Evolutionary conservation across 2,329 filamentous ascomycete genomes (phyloP).

Genomic region (Byssochlamys sp.): DNA sequence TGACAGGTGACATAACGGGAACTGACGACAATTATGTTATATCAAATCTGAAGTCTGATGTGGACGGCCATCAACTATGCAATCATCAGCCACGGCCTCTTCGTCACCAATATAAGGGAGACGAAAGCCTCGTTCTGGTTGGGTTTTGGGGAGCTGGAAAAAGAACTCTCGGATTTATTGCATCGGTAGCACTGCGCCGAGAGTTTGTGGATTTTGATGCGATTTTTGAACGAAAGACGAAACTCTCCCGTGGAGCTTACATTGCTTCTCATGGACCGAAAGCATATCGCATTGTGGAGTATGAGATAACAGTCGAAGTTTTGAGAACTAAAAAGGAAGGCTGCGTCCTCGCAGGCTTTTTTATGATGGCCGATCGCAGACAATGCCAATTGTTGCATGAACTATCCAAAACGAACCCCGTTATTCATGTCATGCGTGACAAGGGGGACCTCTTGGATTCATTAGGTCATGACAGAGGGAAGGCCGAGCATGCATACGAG

Average conservation of each 20-base stretch:
- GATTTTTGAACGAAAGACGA: conserved; percentile 46
- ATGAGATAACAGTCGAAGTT: conserved; percentile 45
- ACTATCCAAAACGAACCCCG: conserved; percentile 52
- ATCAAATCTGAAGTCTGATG: not conserved
- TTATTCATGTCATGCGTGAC: conserved; percentile 58
- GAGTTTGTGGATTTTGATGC: conserved; percentile 57
- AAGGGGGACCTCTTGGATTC: conserved; percentile 7
- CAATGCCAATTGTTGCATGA: conserved; percentile 49
- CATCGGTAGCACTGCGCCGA: conserved; percentile 56
- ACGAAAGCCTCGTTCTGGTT: conserved; percentile 49
- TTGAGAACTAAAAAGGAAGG: conserved; percentile 41
- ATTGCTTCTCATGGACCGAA: conserved; percentile 48
- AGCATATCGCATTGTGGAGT: conserved; percentile 53
- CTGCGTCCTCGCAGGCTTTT: conserved; percentile 58
- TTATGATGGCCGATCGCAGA: conserved; percentile 52
- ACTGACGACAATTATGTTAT: not conserved
- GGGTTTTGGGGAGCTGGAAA: conserved; percentile 64
- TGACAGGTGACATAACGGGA: not conserved
- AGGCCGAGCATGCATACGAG: conserved; percentile 9
- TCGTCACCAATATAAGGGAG: conserved; percentile 6
- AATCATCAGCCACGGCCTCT: conserved; percentile 1
- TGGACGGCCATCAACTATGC: not conserved
- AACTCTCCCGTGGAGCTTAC: conserved; percentile 48
- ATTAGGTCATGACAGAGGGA: conserved; percentile 14
- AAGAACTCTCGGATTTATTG: conserved; percentile 62